phyloP scores from a whole-genome alignment of 768 basidiomycete species.

The Tricholoma sp. region DNA sequence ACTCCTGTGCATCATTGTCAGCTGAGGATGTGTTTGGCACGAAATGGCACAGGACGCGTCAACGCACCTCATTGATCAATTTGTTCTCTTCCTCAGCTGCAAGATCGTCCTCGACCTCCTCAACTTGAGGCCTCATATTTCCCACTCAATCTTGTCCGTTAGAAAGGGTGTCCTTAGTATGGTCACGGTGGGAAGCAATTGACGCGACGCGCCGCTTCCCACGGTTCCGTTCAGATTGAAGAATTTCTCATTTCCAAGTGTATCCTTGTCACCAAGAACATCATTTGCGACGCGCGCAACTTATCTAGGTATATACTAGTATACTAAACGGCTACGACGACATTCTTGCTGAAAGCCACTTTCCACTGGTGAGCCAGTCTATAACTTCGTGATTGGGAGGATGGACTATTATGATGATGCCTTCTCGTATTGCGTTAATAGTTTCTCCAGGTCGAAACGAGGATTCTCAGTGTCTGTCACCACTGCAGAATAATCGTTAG shows the following conservation, averaged over 20 bases:
- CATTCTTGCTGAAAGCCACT: neutral
- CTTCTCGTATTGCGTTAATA: conserved; percentile 71
- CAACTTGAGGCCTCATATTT: conserved; percentile 46
- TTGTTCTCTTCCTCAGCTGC: conserved; percentile 86
- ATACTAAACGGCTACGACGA: neutral
- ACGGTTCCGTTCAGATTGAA: conserved; percentile 18
- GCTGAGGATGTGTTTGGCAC: neutral
- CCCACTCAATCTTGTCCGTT: no score
- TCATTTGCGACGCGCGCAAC: conserved; percentile 19
- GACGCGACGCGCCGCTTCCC: conserved; percentile 41
- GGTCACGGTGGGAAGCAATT: no score
- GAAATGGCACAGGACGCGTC: conserved; percentile 11
- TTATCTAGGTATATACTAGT: conserved; percentile 1
- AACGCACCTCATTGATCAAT: conserved; percentile 74
- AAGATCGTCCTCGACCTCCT: conserved; percentile 76
- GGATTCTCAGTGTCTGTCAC: conserved; percentile 94
- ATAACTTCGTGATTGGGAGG: conserved; percentile 8
- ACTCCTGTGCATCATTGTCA: conserved; percentile 46
- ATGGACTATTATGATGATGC: conserved; percentile 46
- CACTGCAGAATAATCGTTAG: conserved; percentile 42
- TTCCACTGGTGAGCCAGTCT: conserved; percentile 11
- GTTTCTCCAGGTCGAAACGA: conserved; percentile 92
- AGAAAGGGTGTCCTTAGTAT: no score
- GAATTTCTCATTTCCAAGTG: neutral
- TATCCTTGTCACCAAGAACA: conserved; percentile 10